These are phyloP conservation scores for Aureobasidium musti DNA, from an alignment of 2,329 filamentous ascomycete species.

Conservation along the genomic window DNA sequence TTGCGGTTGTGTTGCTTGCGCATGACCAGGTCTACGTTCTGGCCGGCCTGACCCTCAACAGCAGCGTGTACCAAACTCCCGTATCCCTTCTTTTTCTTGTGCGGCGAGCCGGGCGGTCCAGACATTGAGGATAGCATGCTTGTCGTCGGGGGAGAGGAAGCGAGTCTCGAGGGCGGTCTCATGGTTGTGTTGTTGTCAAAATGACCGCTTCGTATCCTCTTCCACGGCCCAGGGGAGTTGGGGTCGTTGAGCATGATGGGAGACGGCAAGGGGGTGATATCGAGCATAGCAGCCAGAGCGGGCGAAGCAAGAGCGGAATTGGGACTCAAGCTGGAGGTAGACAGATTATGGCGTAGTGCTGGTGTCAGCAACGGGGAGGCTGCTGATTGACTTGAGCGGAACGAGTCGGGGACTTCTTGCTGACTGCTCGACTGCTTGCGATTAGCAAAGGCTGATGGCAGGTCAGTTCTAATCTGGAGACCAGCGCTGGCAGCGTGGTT, in stretches of 20 bases:
- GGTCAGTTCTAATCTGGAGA: conserved; percentile 25
- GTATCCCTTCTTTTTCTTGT: conserved; percentile 52
- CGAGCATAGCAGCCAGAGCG: conserved; percentile 51
- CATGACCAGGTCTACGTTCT: conserved; percentile 3
- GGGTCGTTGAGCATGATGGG: conserved; percentile 46
- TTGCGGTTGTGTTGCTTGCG: conserved; percentile 63
- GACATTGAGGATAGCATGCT: conserved; percentile 31
- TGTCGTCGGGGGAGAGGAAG: conserved; percentile 40
- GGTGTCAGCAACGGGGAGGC: conserved; percentile 24
- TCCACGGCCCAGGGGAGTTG: conserved; percentile 47
- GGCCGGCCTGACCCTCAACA: conserved; percentile 39
- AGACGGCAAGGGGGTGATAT: conserved; percentile 56
- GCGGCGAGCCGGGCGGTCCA: conserved; percentile 38
- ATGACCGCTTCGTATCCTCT: conserved; percentile 41
- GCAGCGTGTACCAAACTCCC: conserved; percentile 47
- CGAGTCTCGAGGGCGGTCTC: conserved; percentile 36
- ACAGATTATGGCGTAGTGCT: conserved; percentile 24
- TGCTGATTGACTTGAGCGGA: conserved; percentile 1
- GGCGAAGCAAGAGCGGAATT: conserved; percentile 52
- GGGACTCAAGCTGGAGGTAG: conserved; percentile 33
- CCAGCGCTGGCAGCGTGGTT: conserved; percentile 19
- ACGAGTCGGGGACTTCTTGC: neutral
- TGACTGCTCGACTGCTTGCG: neutral
- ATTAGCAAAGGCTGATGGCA: conserved; percentile 4
- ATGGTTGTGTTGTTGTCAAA: conserved; percentile 33